Evolutionary conservation across 345 rosid species (phyloP).

Genomic region (Acer saccharum): DNA sequence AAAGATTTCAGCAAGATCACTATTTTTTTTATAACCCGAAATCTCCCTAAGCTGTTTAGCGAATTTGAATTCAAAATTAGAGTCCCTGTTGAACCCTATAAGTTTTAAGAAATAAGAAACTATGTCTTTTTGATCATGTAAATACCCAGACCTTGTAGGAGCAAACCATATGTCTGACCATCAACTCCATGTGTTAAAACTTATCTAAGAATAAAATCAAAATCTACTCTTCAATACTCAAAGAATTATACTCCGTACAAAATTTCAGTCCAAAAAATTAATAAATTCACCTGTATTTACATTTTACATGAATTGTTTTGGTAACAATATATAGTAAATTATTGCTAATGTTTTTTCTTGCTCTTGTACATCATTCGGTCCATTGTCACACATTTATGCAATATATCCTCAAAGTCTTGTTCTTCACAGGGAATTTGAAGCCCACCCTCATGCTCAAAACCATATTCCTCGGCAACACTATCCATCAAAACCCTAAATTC

Average conservation of each 20-base stretch:
- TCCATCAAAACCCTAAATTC: constrained; percentile 69
- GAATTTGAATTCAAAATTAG: no score
- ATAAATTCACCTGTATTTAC: background rate
- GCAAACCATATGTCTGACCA: no score
- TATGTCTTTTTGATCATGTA: no score
- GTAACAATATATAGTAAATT: background rate
- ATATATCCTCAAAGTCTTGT: constrained; percentile 51
- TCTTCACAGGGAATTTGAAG: constrained; percentile 65
- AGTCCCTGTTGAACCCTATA: no score
- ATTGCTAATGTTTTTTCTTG: constrained; percentile 23
- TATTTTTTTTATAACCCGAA: no score
- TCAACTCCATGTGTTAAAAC: background rate
- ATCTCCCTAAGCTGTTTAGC: no score
- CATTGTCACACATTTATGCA: constrained; percentile 30
- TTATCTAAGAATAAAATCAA: background rate
- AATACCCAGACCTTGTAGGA: no score
- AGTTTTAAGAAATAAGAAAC: no score
- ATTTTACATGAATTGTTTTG: background rate
- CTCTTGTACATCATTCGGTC: constrained; percentile 1
- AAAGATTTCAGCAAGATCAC: no score
- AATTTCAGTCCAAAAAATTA: background rate
- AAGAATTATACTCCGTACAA: background rate
- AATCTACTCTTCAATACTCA: background rate
- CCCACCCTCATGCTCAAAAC: constrained; percentile 57
- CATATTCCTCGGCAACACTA: constrained; percentile 59